Percentiles rank a stretch among this genome's conserved stretches.
Evolutionary conservation across 495 filamentous ascomycete species (phyloP).

Genomic region (Viridothelium virens): DNA sequence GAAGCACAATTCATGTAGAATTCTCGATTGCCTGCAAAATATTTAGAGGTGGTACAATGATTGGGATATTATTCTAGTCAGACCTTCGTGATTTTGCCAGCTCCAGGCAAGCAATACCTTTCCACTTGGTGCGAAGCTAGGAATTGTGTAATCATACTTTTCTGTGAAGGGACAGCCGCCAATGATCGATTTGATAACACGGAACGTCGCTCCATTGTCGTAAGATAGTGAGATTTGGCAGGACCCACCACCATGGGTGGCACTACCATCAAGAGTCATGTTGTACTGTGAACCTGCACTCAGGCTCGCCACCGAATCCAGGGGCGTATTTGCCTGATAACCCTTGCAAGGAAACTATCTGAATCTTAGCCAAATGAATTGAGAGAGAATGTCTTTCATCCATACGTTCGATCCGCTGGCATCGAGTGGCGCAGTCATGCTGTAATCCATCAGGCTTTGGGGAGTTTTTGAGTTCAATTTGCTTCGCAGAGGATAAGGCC

Average conservation of each 20-base stretch:
- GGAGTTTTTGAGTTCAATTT: slow-evolving; percentile 45
- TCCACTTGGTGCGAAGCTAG: slow-evolving; percentile 50
- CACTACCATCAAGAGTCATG: slow-evolving; percentile 50
- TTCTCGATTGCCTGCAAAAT: slow-evolving; percentile 56
- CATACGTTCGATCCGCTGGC: slow-evolving; percentile 36
- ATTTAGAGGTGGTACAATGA: background rate
- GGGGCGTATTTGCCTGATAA: slow-evolving; percentile 46
- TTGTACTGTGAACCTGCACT: slow-evolving; percentile 50
- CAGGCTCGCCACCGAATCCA: slow-evolving; percentile 45
- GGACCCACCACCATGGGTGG: slow-evolving; percentile 54
- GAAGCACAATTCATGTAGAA: slow-evolving; percentile 62
- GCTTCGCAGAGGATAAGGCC: slow-evolving; percentile 48
- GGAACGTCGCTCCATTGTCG: slow-evolving; percentile 54
- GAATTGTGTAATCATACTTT: slow-evolving; percentile 56
- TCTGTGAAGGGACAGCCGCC: slow-evolving; percentile 51
- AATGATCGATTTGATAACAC: slow-evolving; percentile 57
- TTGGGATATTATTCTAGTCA: slow-evolving; percentile 7
- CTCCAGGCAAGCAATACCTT: slow-evolving; percentile 59
- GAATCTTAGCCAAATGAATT: background rate
- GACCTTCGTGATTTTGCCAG: slow-evolving; percentile 30
- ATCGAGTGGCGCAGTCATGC: slow-evolving; percentile 49
- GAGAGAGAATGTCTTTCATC: background rate
- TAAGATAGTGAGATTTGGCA: slow-evolving; percentile 59
- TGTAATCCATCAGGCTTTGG: slow-evolving; percentile 42
- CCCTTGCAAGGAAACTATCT: slow-evolving; percentile 56